These are phyloP conservation scores for Hirsutella rhossiliensis DNA, from an alignment of 2,329 filamentous ascomycete species.

Conservation along the genomic window DNA sequence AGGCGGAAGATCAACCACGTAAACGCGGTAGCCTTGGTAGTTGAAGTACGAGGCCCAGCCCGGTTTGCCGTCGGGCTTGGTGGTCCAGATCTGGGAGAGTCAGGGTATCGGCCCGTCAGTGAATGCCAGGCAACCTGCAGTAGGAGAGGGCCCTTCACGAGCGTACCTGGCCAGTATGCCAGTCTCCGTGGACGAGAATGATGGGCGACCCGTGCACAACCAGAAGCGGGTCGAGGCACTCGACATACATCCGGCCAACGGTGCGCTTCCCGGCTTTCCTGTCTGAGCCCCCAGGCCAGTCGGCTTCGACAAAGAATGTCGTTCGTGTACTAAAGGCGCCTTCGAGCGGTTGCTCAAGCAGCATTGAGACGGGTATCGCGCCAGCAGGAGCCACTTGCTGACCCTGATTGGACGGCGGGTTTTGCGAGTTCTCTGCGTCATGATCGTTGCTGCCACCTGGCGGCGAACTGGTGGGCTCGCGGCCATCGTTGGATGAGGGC, in stretches of 20 bases:
- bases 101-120: no score
- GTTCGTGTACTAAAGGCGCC: slow-evolving; percentile 8
- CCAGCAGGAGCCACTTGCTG: no score
- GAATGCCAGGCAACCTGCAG: no score
- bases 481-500: no score
- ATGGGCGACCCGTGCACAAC: slow-evolving; percentile 12
- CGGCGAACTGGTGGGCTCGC: no score
- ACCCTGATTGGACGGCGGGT: no score
- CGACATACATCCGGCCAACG: slow-evolving; percentile 23
- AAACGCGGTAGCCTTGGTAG: slow-evolving; percentile 26
- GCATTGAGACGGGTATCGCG: neutral
- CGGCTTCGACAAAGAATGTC: slow-evolving; percentile 14
- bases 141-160: no score
- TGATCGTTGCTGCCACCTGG: no score
- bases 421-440: no score
- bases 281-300: neutral
- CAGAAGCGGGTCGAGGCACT: slow-evolving; percentile 12
- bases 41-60: slow-evolving; percentile 36
- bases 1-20: slow-evolving; percentile 28
- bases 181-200: slow-evolving; percentile 23
- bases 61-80: slow-evolving; percentile 31
- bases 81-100: slow-evolving; percentile 28
- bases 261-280: slow-evolving; percentile 1
- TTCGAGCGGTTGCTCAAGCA: neutral
- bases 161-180: slow-evolving; percentile 20